Evolutionary conservation across 768 basidiomycete genomes (phyloP).

Genomic region (Mrakia blollopis): DNA sequence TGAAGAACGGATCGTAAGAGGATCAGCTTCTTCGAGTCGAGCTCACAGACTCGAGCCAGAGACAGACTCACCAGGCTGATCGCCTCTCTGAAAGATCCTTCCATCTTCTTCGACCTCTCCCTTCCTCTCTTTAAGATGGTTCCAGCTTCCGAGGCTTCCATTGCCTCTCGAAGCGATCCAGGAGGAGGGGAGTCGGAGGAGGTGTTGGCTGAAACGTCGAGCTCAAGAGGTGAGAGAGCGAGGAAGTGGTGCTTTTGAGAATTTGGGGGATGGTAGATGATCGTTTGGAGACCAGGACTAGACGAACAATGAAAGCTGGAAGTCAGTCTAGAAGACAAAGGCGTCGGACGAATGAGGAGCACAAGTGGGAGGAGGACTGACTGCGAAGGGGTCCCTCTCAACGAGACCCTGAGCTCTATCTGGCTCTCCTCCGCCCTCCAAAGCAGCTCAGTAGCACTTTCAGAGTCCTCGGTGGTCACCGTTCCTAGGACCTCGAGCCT

Average conservation of each 20-base stretch:
- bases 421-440: neutral
- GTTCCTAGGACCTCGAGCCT: neutral
- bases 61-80: conserved; percentile 1
- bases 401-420: neutral
- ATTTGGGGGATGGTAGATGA: conserved; percentile 57
- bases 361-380: neutral
- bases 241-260: conserved; percentile 62
- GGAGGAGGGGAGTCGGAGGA: conserved; percentile 36
- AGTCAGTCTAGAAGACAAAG: neutral
- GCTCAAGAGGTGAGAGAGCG: conserved; percentile 48
- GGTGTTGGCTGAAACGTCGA: conserved; percentile 35
- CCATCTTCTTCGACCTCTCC: neutral
- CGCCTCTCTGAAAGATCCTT: neutral
- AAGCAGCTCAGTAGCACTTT: neutral
- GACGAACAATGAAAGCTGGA: neutral
- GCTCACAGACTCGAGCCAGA: neutral
- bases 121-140: neutral
- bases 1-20: neutral
- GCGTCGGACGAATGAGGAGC: neutral
- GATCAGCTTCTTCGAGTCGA: neutral
- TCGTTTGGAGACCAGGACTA: conserved; percentile 36
- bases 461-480: neutral
- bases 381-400: neutral
- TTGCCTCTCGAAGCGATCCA: conserved; percentile 39
- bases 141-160: conserved; percentile 21